Base-by-base conservation (phyloP, 176 grass and related monocot genomes). In the Eleusine coracana region DNA sequence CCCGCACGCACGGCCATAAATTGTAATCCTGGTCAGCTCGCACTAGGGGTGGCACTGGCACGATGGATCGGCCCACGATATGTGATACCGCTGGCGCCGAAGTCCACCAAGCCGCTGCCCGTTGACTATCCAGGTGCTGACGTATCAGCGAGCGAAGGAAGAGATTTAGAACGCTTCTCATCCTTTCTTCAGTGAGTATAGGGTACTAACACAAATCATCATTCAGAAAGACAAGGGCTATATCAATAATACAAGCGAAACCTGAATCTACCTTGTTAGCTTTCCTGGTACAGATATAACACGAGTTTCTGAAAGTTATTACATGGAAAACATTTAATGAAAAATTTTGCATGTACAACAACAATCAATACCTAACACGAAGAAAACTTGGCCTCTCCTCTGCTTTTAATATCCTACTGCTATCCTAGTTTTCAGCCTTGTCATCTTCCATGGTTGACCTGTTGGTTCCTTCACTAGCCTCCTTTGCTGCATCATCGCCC, bases 401-500 rank as follows among this genome's bases (percentile, higher is more conserved):
- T 54, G 20, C 5, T 15, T 38, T 51, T 65, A 41, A 45, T 52
- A 56, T 77, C 71, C 71, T 65, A 82, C 36, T 12, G 10, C 77
- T 59, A 60, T 70, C 29, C 74, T 74, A 81, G 25, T 51, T 79
- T 70, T 81, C n/a, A 9, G 71, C 73, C 61, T 72, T 83, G 40
- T 83, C 86, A 74, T 83, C 86, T 64, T 86, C 86, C 65, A 75
- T 16, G 75, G 65, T 14, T 23, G 34, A 46, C 28, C 44, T 25
- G 66, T 79, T 82, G 55, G 45, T 69, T 36, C 36, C 55, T 78
- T 82, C 86, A 72, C 83, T 75, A 38, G 42, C 23, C 71, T 89
- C 78, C 0, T 80, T 63, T 16, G 54, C 76, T 41, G 61, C 81
- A 70, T 71, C 71, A 44, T 9, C 75, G 42, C 80, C 72, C 60